Evolutionary conservation across 768 basidiomycete species (phyloP), one percentile per base, ranked within the genome.

Genomic region (Cystobasidium onofrii): DNA sequence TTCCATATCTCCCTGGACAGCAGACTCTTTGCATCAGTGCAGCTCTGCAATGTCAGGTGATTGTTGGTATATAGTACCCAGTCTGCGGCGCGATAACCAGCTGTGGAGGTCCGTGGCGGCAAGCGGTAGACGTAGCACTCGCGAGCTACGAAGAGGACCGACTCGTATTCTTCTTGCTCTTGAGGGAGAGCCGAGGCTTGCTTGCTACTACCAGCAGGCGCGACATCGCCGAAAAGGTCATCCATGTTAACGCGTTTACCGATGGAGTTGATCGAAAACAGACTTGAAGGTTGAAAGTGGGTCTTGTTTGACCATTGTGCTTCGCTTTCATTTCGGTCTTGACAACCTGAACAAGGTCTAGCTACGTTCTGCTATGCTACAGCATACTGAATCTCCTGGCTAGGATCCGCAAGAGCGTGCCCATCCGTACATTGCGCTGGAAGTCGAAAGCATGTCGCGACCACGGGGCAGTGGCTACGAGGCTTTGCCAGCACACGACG

Each of bases 171-270:
- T 36, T 61, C 74, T 33, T 73, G 60, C 31, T 33, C 73, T 29
- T 60, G 27, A 23, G 91, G 92, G 78, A 88, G 87, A 85, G 86
- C 87, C 74, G 90, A 88, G 78, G 88, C 89, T 20, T 17, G 15
- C n/a, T 50, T 50, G 15, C 33, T 64, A 69, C 90, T 89, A 46
- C 83, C 85, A 60, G 78, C 86, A 10, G 20, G 27, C 12, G 33
- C 54, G 23, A 60, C 25, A 36, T 71, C 69, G 13, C 69, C 69
- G 36, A 71, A 71, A 23, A 71, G 69, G 69, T 71, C 69, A 44
- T 71, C 69, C 69, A 71, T 71, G 10, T 12, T 34, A 15, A 50
- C 6, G 46, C 46, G 46, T 20, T 3, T 50, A n/a, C 46, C n/a
- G n/a, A n/a, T 50, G 3, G 46, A 50, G 46, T 50, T 50, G 46